Percentiles rank a stretch among this genome's conserved stretches.
phyloP scores from a whole-genome alignment of 1,284 basidiomycete species.

The Pholiota adiposa region DNA sequence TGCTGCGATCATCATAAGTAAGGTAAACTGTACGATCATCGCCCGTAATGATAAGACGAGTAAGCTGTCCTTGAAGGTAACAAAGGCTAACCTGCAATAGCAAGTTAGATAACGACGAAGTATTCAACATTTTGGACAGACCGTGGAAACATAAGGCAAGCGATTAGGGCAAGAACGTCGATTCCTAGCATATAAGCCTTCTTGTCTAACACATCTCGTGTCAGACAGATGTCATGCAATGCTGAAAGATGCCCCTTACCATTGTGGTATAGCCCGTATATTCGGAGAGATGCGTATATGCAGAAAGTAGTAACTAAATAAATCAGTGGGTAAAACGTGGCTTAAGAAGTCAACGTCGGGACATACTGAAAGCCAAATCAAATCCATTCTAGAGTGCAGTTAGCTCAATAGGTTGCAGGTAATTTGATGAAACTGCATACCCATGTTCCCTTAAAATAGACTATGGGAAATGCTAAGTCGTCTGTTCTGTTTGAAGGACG shows the following conservation, averaged over 20 bases:
- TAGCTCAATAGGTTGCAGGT: not conserved
- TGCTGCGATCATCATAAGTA: conserved; percentile 85
- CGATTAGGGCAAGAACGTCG: conserved; percentile 78
- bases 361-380: conserved; percentile 80
- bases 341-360: not conserved
- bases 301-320: conserved; percentile 72
- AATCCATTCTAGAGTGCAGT: conserved; percentile 76
- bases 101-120: not conserved
- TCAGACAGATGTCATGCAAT: not conserved
- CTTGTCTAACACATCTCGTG: conserved; percentile 39
- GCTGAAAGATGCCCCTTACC: conserved; percentile 40
- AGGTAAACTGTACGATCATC: conserved; percentile 79
- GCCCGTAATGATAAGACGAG: conserved; percentile 80
- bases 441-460: conserved; percentile 85
- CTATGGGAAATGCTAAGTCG: conserved; percentile 30
- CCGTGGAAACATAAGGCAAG: conserved; percentile 88
- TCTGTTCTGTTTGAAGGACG: not conserved
- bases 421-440: conserved; percentile 39
- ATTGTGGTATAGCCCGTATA: conserved; percentile 72
- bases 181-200: conserved; percentile 71
- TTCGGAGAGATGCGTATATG: conserved; percentile 73
- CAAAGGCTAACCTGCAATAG: conserved; percentile 69
- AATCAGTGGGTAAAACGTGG: not conserved
- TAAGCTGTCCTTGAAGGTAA: conserved; percentile 85
- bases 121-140: conserved; percentile 29